Evolutionary conservation across 176 grass and related monocot genomes (phyloP), one percentile per base, ranked within the genome.

Genomic region (Neostapfia colusana): DNA sequence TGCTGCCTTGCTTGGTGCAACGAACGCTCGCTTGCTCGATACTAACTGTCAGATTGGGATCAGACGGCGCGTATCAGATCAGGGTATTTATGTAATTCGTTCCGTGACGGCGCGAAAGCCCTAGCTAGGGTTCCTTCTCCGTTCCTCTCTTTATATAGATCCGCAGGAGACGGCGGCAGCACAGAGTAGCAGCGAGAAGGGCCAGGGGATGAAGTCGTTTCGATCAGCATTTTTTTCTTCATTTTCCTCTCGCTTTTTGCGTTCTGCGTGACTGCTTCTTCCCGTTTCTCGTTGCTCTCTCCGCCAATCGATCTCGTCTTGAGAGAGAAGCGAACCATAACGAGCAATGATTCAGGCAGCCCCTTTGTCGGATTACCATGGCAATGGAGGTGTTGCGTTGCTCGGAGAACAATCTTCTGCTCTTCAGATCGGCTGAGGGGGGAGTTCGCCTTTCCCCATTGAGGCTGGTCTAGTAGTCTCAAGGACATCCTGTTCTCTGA

Each of bases 381-480:
- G 72, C 89, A 91, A 84, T 89, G 86, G 86, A 91, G 88, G 92
- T 89, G 86, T 89, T 95, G 65, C 85, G 82, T 95, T 91, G 86
- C 86, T 89, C 92, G 88, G 74, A 95, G 48, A 91, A 0, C 1
- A 76, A 57, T 53, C 84, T 95, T 95, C 7, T 84, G 77, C 69
- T 95, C 89, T 95, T 95, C 86, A 95, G 92, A 84, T 87, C 41
- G 0, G 92, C 70, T 77, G 92, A 95, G 86, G 6, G 80, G 70
- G 35, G 35, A 68, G 42, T 17, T 73, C 15, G 0, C 16, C 24
- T 74, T 73, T 27, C 60, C 57, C 72, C 83, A 11, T 25, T 87
- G 89, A 95, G 25, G 84, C 81, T 82, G 48, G 69, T 82, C 86
- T 95, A 91, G 86, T 89, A 91, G 72, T 89, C 77, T 16, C 73